Evolutionary conservation across 495 filamentous ascomycete species (phyloP).

Genomic region (Hypomontagnella monticulosa): DNA sequence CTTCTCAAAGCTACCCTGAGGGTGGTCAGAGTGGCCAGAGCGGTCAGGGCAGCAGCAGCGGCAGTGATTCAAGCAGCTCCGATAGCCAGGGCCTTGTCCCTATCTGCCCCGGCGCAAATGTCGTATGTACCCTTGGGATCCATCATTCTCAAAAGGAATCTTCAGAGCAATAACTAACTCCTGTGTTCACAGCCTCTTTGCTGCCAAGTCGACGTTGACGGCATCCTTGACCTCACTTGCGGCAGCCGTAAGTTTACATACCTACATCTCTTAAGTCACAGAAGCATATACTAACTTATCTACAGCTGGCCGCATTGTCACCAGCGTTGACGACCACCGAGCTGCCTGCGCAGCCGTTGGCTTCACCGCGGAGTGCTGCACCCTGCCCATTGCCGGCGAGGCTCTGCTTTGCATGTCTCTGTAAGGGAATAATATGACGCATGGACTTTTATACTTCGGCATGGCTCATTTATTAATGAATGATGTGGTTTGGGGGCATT

Average conservation of each 20-base stretch:
- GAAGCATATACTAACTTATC: conserved; percentile 4
- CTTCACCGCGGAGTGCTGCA: conserved; percentile 36
- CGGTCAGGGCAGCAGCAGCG: too few relatives aligned
- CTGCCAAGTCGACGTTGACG: conserved; percentile 34
- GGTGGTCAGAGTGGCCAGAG: background rate
- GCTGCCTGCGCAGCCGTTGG: conserved; percentile 12
- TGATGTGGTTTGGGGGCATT: conserved; percentile 21
- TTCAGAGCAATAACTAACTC: background rate
- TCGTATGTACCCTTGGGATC: conserved; percentile 19
- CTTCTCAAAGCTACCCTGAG: too few relatives aligned
- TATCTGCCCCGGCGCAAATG: conserved; percentile 22
- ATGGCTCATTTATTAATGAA: conserved; percentile 20
- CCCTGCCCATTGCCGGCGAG: conserved; percentile 12
- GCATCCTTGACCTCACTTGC: conserved; percentile 33
- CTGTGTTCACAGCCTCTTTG: conserved; percentile 25
- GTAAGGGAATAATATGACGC: conserved; percentile 1
- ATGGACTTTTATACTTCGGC: background rate
- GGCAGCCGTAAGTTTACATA: conserved; percentile 28
- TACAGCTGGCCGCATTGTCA: conserved; percentile 22
- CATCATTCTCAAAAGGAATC: too few relatives aligned
- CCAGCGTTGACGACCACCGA: conserved; percentile 25
- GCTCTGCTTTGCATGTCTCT: conserved; percentile 29
- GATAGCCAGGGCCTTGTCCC: background rate
- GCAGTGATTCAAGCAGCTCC: too few relatives aligned
- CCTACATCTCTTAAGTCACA: too few relatives aligned